Percentiles rank a stretch among this genome's conserved stretches.
Evolutionary conservation across 345 rosid species (phyloP).

Genomic region (Angophora floribunda): DNA sequence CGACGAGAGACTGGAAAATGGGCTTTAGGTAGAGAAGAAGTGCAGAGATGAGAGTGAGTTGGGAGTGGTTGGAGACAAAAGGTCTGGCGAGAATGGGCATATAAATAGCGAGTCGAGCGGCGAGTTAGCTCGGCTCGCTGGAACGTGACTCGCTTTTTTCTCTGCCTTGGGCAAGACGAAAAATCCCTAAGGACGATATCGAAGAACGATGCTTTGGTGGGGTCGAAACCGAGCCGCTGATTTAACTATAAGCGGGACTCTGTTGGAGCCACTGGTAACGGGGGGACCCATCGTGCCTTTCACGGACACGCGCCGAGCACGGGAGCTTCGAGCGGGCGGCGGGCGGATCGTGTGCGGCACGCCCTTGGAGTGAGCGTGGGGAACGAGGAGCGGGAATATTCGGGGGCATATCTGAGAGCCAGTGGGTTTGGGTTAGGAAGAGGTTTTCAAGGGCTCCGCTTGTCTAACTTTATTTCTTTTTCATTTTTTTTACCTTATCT

Average conservation of each 20-base stretch:
- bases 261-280: background rate
- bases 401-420: background rate
- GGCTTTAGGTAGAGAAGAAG: background rate
- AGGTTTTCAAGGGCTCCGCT: background rate
- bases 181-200: background rate
- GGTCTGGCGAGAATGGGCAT: background rate
- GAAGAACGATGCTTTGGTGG: background rate
- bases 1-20: background rate
- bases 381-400: background rate
- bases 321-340: background rate
- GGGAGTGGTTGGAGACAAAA: background rate
- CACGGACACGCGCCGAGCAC: background rate
- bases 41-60: background rate
- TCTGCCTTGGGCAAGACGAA: background rate
- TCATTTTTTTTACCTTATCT: background rate
- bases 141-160: background rate
- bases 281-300: background rate
- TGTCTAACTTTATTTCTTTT: background rate
- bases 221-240: background rate
- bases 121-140: background rate
- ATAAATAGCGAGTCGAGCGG: background rate
- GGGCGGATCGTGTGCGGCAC: background rate
- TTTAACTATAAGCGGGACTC: background rate
- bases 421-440: background rate
- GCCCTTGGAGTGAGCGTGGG: background rate